Conservation (phyloP, 805 yeast genomes). For the Starmerella sp. region DNA sequence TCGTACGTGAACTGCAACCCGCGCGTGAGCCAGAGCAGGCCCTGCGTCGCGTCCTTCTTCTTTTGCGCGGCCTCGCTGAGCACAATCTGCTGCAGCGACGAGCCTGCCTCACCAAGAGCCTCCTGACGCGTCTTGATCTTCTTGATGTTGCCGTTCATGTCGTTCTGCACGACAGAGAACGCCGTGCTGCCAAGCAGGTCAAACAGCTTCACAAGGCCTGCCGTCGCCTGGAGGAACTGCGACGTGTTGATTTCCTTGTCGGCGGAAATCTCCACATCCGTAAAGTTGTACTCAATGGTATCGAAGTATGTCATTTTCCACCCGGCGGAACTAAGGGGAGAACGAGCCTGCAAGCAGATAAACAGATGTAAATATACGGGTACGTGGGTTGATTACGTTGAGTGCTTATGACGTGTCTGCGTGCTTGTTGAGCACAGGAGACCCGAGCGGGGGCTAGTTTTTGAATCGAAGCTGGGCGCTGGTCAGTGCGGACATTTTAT, state of each 20-base stretch:
- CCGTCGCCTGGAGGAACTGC: conserved; percentile 72
- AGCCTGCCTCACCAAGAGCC: conserved; percentile 35
- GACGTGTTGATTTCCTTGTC: conserved; percentile 59
- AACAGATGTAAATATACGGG: conserved; percentile 1
- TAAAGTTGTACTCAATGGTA: conserved; percentile 60
- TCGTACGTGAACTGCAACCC: conserved; percentile 86
- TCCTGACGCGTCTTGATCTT: conserved; percentile 60
- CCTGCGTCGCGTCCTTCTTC: conserved; percentile 76
- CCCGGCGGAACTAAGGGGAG: background rate
- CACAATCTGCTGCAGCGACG: conserved; percentile 70
- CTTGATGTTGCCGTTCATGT: conserved; percentile 75
- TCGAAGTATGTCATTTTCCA: conserved; percentile 55
- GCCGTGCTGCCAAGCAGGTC: conserved; percentile 77
- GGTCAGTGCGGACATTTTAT: no score
- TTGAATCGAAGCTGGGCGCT: no score
- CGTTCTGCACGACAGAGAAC: conserved; percentile 72
- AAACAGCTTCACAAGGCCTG: conserved; percentile 69
- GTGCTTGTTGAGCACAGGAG: background rate
- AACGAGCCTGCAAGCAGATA: background rate
- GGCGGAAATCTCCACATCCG: conserved; percentile 53
- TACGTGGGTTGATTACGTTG: background rate
- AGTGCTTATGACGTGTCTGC: background rate
- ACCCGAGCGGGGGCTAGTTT: no score
- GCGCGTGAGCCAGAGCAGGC: conserved; percentile 67
- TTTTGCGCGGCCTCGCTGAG: conserved; percentile 57